Base-by-base conservation (phyloP, 2,329 filamentous ascomycete genomes). In the Chalaropsis thielavioides region DNA sequence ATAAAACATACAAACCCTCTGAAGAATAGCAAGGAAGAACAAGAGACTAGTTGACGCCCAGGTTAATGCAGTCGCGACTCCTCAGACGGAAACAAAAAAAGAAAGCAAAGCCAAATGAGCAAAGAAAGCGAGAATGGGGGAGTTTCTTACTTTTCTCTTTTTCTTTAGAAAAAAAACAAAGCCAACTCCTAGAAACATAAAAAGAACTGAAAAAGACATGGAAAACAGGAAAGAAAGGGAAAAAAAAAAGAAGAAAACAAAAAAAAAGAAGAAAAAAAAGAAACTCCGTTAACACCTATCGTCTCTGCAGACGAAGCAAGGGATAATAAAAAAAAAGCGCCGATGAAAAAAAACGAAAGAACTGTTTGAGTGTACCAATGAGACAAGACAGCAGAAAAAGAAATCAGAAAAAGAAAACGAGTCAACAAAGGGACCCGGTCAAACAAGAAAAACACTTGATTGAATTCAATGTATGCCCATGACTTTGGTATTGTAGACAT, bases 231-330 rank as follows among this genome's bases (percentile, higher is more conserved):
- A 56, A 61, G 49, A 43, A 60, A 46, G 3, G n/a, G 10, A 44
- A 31, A 31, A 31, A 40, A 27, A 43, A 64, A 27, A 51, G 59
- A 41, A 64, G 22, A 15, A 31, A 38, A 43, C 35, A 61, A 43
- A 15, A 64, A 56, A 61, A 61, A 51, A 61, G 49, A 56, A 35
- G n/a, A 56, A 44, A 13, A 35, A 40, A 51, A 35, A n/a, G 35
- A 10, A 62, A 62, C 60, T 44, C 60, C 60, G 13, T 62, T 11
- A 59, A 62, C 43, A n/a, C 60, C 60, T 46, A n/a, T 31, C 43
- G 27, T 46, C 60, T 46, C 38, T 58, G 54, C 15, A 58, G 54
- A 58, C 54, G 43, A 46, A 35, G 24, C 19, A 49, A 64, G 19
- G n/a, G 5, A 58, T n/a, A 24, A 61, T 19, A 22, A 41, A 43